Evolutionary conservation across 352 stramenopile genomes (phyloP).

Genomic region (Pythium coloratum): DNA sequence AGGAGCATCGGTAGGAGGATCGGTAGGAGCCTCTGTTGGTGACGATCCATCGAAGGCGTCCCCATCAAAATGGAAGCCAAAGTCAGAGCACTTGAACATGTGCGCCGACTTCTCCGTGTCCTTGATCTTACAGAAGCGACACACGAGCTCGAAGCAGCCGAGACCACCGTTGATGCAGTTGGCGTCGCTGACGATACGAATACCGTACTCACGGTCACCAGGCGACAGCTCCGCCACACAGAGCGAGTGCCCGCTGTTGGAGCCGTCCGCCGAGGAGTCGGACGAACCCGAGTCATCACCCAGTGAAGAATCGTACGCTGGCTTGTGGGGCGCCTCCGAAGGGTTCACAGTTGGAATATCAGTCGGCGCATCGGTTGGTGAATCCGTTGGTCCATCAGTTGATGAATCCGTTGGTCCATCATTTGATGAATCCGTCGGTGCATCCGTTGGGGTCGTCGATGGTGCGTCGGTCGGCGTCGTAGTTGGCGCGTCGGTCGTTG

Average conservation of each 20-base stretch:
- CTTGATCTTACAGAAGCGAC: conserved; percentile 30
- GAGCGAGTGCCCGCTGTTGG: background rate
- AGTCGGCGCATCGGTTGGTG: conserved; percentile 7
- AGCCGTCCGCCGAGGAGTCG: background rate
- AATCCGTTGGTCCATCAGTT: conserved; percentile 5
- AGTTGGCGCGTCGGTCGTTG: background rate
- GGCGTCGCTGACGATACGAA: conserved; percentile 16
- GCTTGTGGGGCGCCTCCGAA: background rate
- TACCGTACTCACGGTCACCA: conserved; percentile 20
- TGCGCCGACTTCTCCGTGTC: conserved; percentile 19
- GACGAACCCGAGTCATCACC: background rate
- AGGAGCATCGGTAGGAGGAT: background rate
- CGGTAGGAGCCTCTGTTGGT: conserved; percentile 1
- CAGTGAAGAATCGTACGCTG: background rate
- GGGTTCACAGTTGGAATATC: background rate
- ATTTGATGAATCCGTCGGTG: background rate
- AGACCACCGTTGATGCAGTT: conserved; percentile 27
- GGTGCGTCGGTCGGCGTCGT: background rate
- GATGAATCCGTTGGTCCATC: background rate
- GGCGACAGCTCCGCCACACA: conserved; percentile 14
- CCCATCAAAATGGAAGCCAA: conserved; percentile 18
- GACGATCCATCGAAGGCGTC: conserved; percentile 16
- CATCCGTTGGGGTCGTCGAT: no score
- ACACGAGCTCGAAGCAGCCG: conserved; percentile 29
- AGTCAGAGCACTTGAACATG: conserved; percentile 11